These are phyloP conservation scores for Aspergillus hancockii DNA, from an alignment of 495 filamentous ascomycete genomes.

Conservation along the genomic window DNA sequence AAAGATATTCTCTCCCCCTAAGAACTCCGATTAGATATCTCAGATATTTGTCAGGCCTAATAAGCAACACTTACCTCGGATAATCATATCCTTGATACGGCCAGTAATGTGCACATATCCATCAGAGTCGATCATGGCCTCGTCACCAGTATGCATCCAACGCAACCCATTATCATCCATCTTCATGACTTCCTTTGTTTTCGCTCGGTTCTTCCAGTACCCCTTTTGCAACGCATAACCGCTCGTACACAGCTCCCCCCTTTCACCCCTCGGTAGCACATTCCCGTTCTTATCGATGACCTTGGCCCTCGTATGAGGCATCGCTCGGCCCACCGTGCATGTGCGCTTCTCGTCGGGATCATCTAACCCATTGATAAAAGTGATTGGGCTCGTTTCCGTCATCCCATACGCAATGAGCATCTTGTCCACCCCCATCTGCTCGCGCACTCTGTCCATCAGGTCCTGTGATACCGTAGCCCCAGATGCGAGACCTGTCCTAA, in stretches of 20 bases:
- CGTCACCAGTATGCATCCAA: slow-evolving; percentile 26
- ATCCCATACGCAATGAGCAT: slow-evolving; percentile 29
- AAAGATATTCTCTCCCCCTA: slow-evolving; percentile 74
- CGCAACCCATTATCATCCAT: slow-evolving; percentile 19
- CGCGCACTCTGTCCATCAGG: slow-evolving; percentile 19
- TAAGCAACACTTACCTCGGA: slow-evolving; percentile 38
- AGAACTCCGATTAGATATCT: background rate
- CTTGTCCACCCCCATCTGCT: slow-evolving; percentile 20
- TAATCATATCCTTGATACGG: slow-evolving; percentile 63
- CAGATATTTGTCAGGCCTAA: background rate
- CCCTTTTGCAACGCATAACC: slow-evolving; percentile 81
- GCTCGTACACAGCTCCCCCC: slow-evolving; percentile 73
- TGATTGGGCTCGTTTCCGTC: slow-evolving; percentile 33
- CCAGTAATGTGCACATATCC: slow-evolving; percentile 42
- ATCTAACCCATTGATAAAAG: background rate
- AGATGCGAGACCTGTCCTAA: slow-evolving; percentile 23
- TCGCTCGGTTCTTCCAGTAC: slow-evolving; percentile 70
- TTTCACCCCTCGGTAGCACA: slow-evolving; percentile 53
- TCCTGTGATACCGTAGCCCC: slow-evolving; percentile 21
- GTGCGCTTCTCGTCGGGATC: slow-evolving; percentile 30
- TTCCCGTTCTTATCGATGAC: slow-evolving; percentile 61
- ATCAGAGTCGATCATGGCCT: slow-evolving; percentile 14
- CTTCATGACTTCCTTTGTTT: slow-evolving; percentile 65
- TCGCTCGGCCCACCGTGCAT: slow-evolving; percentile 66
- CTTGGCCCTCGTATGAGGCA: slow-evolving; percentile 77